Base-by-base conservation (phyloP, 805 yeast genomes). In the Barnettozyma siamensis region DNA sequence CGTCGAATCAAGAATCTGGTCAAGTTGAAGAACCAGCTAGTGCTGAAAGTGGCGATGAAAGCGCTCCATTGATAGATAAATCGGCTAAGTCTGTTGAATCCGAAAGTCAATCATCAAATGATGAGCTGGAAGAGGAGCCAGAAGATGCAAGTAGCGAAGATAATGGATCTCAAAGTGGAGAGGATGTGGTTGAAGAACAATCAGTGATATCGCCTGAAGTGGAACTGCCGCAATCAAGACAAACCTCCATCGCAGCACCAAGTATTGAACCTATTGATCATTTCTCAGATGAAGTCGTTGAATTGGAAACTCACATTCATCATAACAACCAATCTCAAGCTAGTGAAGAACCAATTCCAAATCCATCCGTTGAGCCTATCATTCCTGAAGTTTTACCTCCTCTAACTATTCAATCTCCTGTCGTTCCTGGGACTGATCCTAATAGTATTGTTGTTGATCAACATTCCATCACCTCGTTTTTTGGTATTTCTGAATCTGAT, bases 391-490 rank as follows among this genome's bases (percentile, higher is more conserved):
- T 21, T 21, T 9, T 21, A 7, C 24, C 24, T 9, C 9, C 9
- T 21, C 24, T 7, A 21, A 21, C 9, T 9, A 9, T 21, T 6
- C 24, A 6, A 21, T 6, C 9, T 8, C 15, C 31, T 13, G 10
- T 19, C 15, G 13, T 9, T 4, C 24, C 19, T 7, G 28, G 15
- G 10, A 9, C 9, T 19, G 37, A 33, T 16, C 17, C 7, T 19
- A 26, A 21, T 10, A 35, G 33, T 11, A 12, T 19, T 9, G 28
- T 5, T 9, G 13, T 40, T 12, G 45, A 46, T 23, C 20, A 40
- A 9, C 40, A 42, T 7, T 42, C 63, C 7, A 49, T 68, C 7
- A 50, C 70, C 6, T 55, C 68, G 1, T 70, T 66, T 41, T 59
- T 63, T 18, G 57, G 59, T 8, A 43, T 69, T 5, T 60, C 63